A percentile compares a stretch with the other conserved stretches of the same genome.
These are phyloP conservation scores for Septoria petroselini DNA, from an alignment of 2,329 filamentous ascomycete species.

Conservation along the genomic window DNA sequence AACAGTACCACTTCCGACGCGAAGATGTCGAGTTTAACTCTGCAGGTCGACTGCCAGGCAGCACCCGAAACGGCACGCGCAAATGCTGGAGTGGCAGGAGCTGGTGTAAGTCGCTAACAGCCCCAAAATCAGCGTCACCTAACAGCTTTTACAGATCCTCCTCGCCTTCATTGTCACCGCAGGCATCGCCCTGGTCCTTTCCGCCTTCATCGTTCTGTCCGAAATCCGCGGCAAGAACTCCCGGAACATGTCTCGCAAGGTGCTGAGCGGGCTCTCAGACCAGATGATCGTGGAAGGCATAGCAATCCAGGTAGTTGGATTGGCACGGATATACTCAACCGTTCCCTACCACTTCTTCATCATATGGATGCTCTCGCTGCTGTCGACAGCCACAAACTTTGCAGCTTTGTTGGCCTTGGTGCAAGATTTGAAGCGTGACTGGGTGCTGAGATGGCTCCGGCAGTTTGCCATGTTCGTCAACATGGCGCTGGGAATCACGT, in stretches of 20 bases:
- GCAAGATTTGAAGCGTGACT: constrained; percentile 64
- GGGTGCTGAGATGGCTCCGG: constrained; percentile 64
- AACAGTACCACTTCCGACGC: neutral
- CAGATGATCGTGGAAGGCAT: constrained; percentile 68
- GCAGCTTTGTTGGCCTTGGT: constrained; percentile 63
- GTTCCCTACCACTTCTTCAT: constrained; percentile 69
- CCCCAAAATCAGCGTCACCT: neutral
- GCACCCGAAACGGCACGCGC: constrained; percentile 48
- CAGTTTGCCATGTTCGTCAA: constrained; percentile 66
- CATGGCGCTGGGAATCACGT: constrained; percentile 56
- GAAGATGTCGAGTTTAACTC: constrained; percentile 18
- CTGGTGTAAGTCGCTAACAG: constrained; percentile 47
- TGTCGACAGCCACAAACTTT: constrained; percentile 65
- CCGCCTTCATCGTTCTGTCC: constrained; percentile 56
- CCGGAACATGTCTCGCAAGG: constrained; percentile 58
- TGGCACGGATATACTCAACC: constrained; percentile 58
- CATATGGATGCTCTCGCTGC: constrained; percentile 64
- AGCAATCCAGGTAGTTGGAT: constrained; percentile 62
- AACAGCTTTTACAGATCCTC: constrained; percentile 49
- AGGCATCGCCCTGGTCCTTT: constrained; percentile 54
- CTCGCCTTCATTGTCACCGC: constrained; percentile 67
- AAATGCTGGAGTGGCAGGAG: constrained; percentile 58
- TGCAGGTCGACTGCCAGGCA: constrained; percentile 41
- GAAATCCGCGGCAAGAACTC: constrained; percentile 50
- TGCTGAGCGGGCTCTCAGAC: constrained; percentile 64